Evolutionary conservation across 352 stramenopile species (phyloP), one percentile per base, ranked within the genome.

Genomic region (Pythium phragmitis): DNA sequence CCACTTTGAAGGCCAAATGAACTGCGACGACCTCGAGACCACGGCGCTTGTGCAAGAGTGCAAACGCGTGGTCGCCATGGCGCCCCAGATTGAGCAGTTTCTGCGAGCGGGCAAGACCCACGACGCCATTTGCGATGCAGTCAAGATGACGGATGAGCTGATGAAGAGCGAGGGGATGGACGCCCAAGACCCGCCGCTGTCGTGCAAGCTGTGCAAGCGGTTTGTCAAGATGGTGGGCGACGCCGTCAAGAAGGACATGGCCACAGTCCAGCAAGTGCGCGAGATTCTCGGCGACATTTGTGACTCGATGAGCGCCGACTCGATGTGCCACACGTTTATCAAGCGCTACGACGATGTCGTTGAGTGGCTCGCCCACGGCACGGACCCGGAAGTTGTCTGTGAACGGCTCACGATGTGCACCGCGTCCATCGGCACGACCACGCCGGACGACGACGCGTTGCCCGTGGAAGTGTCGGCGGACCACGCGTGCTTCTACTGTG

Each of bases 271-370:
- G 61, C 68, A 87, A 55, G 82, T 89, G 26, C 80, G 82, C 54
- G 79, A 75, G 9, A 86, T 93, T 55, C 87, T 93, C 11, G 84
- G 79, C 49, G 84, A 93, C 59, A 64, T 93, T 28, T 93, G 84
- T 60, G 74, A 89, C 47, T 78, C 79, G 47, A 88, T 91, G 79
- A 57, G 78, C 16, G 47, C 64, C 4, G 80, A 91, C 56, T 93
- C 84, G 7, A 88, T 82, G 79, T 95, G 86, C 74, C 85, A 92
- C 70, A 71, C 69, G 46, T 88, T 95, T 65, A 47, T 92, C 9
- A 85, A 90, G 45, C 77, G 78, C 54, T 93, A 77, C 49, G 84
- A 95, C 57, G 69, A 83, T 23, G 85, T 95, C 52, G 84, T 95
- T 6, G 66, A 82, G 33, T 93, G 84, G 86, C 64, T 95, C 9